Conservation (phyloP, 2,329 filamentous ascomycete species). For the Thelonectria rubi region DNA sequence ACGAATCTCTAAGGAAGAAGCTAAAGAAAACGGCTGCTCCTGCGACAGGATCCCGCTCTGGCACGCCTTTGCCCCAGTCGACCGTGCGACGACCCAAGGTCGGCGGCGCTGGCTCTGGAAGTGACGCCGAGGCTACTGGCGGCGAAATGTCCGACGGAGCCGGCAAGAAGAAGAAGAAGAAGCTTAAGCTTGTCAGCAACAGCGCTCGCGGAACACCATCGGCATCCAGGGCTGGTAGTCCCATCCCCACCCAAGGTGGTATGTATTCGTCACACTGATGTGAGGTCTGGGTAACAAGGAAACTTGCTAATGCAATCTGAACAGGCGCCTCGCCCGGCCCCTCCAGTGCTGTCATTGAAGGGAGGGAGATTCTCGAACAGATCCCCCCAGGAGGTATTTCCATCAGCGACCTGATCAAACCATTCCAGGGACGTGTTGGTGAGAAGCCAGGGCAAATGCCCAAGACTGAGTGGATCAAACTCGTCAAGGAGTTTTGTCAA, state of each 20-base stretch:
- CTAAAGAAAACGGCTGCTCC: constrained; percentile 70
- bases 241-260: constrained; percentile 55
- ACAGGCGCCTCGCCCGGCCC: constrained; percentile 48
- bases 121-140: constrained; percentile 77
- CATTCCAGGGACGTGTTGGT: constrained; percentile 63
- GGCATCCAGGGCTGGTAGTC: constrained; percentile 70
- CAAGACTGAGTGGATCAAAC: constrained; percentile 64
- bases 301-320: constrained; percentile 24
- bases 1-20: constrained; percentile 84
- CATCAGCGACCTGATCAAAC: constrained; percentile 62
- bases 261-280: constrained; percentile 34
- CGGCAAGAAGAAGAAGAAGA: constrained; percentile 62
- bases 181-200: constrained; percentile 61
- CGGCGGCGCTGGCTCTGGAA: constrained; percentile 67
- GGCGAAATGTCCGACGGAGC: constrained; percentile 71
- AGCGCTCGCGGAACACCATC: constrained; percentile 62
- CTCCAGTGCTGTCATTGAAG: constrained; percentile 51
- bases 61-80: constrained; percentile 60
- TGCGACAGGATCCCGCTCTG: constrained; percentile 62
- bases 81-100: constrained; percentile 53
- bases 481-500: constrained; percentile 65
- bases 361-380: constrained; percentile 63
- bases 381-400: constrained; percentile 64
- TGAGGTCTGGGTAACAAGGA: neutral
- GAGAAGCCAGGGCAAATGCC: constrained; percentile 61